A percentile compares a stretch with the other conserved stretches of the same genome.
phyloP scores from a whole-genome alignment of 1,284 basidiomycete genomes.

The Moesziomyces globuligerus region DNA sequence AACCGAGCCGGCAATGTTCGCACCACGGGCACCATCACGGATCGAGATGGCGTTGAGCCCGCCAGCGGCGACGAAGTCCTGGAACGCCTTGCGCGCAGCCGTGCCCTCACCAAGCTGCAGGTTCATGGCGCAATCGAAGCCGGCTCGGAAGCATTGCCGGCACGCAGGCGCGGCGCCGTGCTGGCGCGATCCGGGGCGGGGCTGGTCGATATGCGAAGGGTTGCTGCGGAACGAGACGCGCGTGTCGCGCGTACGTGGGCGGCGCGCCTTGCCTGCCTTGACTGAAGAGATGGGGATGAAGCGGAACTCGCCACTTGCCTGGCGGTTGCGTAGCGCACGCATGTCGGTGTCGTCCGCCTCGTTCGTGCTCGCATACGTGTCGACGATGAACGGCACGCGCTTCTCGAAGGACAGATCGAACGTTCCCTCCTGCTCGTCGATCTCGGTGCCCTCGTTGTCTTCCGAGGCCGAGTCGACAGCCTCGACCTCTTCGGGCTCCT shows the following conservation, averaged over 20 bases:
- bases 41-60: slow-evolving; percentile 49
- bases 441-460: slow-evolving; percentile 31
- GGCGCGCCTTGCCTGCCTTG: slow-evolving; percentile 31
- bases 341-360: slow-evolving; percentile 7
- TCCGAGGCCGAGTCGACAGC: not conserved
- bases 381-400: slow-evolving; percentile 22
- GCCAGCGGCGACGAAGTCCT: slow-evolving; percentile 53
- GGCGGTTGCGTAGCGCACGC: slow-evolving; percentile 5
- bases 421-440: slow-evolving; percentile 23
- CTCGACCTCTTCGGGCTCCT: slow-evolving; percentile 27
- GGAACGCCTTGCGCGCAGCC: slow-evolving; percentile 46
- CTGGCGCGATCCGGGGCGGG: slow-evolving; percentile 20
- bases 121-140: slow-evolving; percentile 56
- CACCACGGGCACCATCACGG: slow-evolving; percentile 13
- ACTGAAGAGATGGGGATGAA: slow-evolving; percentile 47
- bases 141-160: slow-evolving; percentile 49
- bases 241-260: slow-evolving; percentile 50
- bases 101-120: slow-evolving; percentile 51
- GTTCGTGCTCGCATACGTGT: slow-evolving; percentile 22
- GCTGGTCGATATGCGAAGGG: slow-evolving; percentile 29
- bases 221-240: slow-evolving; percentile 46
- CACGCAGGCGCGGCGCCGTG: slow-evolving; percentile 40
- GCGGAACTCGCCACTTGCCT: slow-evolving; percentile 24
- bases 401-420: slow-evolving; percentile 19
- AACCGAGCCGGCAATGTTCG: slow-evolving; percentile 10